A percentile compares a stretch with the other conserved stretches of the same genome.
Evolutionary conservation across 352 stramenopile species (phyloP).

Genomic region (Phytophthora pseudosyringae): DNA sequence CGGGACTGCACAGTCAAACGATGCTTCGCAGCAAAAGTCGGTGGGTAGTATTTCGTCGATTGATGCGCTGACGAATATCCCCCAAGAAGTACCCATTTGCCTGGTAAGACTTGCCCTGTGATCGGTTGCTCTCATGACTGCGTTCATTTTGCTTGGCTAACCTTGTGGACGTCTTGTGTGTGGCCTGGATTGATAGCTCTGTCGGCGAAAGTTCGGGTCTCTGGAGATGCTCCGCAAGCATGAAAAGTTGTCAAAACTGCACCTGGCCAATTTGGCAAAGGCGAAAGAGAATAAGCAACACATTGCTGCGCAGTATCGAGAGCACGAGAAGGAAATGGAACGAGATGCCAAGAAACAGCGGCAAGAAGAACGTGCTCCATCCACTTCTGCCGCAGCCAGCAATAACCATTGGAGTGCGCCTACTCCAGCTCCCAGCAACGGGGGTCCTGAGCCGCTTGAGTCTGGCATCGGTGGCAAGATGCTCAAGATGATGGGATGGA

Average conservation of each 20-base stretch:
- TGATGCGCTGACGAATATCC: slow-evolving; percentile 47
- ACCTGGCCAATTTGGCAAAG: slow-evolving; percentile 79
- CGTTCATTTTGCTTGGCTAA: neutral
- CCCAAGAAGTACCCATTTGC: slow-evolving; percentile 76
- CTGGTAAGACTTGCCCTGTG: slow-evolving; percentile 51
- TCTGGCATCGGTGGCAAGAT: slow-evolving; percentile 83
- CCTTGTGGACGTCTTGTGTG: slow-evolving; percentile 1
- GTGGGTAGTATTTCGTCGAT: slow-evolving; percentile 15
- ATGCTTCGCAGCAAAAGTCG: slow-evolving; percentile 3
- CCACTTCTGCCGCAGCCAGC: neutral
- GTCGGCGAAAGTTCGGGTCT: slow-evolving; percentile 80
- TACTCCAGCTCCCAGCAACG: neutral
- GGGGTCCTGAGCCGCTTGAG: slow-evolving; percentile 44
- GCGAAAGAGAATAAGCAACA: slow-evolving; percentile 75
- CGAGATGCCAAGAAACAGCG: slow-evolving; percentile 43
- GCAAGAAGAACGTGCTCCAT: slow-evolving; percentile 21
- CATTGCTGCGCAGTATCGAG: slow-evolving; percentile 62
- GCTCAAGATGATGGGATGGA: slow-evolving; percentile 91
- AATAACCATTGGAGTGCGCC: slow-evolving; percentile 6
- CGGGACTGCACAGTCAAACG: too few relatives aligned
- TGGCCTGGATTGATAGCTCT: slow-evolving; percentile 51
- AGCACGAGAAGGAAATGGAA: slow-evolving; percentile 60
- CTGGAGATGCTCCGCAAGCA: slow-evolving; percentile 80
- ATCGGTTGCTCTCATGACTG: neutral
- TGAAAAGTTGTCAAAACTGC: slow-evolving; percentile 77